Evolutionary conservation across 805 yeast genomes (phyloP).

Genomic region (Metschnikowia henanensis): DNA sequence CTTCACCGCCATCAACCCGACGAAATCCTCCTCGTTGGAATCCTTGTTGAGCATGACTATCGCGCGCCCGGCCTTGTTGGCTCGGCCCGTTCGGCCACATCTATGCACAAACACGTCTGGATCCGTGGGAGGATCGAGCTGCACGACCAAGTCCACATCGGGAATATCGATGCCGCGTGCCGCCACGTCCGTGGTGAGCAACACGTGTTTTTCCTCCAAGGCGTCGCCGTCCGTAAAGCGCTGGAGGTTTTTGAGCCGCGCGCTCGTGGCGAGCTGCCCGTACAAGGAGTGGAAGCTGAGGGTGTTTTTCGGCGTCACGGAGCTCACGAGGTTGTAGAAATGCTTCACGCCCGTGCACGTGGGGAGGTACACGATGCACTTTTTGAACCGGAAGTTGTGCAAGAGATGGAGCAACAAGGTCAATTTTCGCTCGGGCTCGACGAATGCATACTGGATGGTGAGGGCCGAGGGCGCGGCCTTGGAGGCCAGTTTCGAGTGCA

Average conservation of each 20-base stretch:
- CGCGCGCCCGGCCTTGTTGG: conserved; percentile 81
- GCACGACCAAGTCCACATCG: conserved; percentile 92
- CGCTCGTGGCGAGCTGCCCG: conserved; percentile 83
- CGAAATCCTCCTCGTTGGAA: conserved; percentile 74
- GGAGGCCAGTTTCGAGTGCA: conserved; percentile 47
- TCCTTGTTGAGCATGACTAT: conserved; percentile 71
- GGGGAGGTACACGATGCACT: conserved; percentile 89
- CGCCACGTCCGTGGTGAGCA: conserved; percentile 97
- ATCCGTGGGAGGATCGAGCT: conserved; percentile 92
- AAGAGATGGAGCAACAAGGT: conserved; percentile 56
- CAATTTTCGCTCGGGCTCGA: conserved; percentile 62
- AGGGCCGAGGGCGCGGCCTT: conserved; percentile 62
- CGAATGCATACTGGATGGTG: conserved; percentile 57
- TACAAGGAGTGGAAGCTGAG: conserved; percentile 69
- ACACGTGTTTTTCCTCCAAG: conserved; percentile 48
- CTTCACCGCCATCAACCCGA: conserved; percentile 77
- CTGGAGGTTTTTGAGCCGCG: conserved; percentile 72
- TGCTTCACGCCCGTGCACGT: conserved; percentile 84
- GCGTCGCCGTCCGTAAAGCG: conserved; percentile 53
- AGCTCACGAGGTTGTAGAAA: conserved; percentile 58
- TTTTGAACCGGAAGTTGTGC: conserved; percentile 57
- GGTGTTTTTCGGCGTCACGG: conserved; percentile 22
- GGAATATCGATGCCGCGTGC: conserved; percentile 97
- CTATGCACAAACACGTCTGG: conserved; percentile 91
- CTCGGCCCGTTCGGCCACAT: conserved; percentile 95